Evolutionary conservation across 768 basidiomycete genomes (phyloP).

Genomic region (Gelatoporia subvermispora): DNA sequence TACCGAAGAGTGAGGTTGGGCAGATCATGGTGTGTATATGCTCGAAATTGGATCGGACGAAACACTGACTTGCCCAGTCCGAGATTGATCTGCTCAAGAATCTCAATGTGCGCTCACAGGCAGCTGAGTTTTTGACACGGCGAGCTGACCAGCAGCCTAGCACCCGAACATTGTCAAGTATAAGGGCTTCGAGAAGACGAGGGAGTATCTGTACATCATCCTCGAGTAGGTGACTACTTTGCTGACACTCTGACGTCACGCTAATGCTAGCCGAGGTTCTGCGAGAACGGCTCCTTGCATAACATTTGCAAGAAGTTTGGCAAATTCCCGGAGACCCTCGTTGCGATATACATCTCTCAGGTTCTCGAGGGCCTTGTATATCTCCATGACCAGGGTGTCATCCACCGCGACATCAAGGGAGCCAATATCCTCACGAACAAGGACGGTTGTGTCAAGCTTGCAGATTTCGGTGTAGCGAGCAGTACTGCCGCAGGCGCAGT

Average conservation of each 20-base stretch:
- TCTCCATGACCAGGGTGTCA: conserved; percentile 98
- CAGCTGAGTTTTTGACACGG: not conserved
- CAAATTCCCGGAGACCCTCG: conserved; percentile 96
- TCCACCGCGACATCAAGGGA: conserved; percentile 98
- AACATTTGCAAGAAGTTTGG: conserved; percentile 93
- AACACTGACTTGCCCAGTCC: conserved; percentile 47
- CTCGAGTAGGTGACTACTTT: conserved; percentile 59
- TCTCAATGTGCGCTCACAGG: conserved; percentile 61
- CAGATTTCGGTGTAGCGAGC: conserved; percentile 96
- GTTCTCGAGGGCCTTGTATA: conserved; percentile 94
- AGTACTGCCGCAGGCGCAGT: conserved; percentile 69
- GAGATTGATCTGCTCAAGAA: conserved; percentile 98
- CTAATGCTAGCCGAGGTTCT: conserved; percentile 57
- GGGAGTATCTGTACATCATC: conserved; percentile 93
- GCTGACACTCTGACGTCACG: not conserved
- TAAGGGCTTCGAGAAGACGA: conserved; percentile 94
- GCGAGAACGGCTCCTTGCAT: conserved; percentile 96
- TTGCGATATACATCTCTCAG: conserved; percentile 95
- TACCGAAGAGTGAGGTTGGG: conserved; percentile 87
- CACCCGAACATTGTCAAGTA: conserved; percentile 99
- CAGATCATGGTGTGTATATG: conserved; percentile 84
- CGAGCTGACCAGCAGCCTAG: conserved; percentile 34
- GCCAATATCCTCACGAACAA: conserved; percentile 99
- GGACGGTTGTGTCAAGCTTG: conserved; percentile 97
- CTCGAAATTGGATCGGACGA: conserved; percentile 2